Evolutionary conservation across 2,329 filamentous ascomycete genomes (phyloP).

Genomic region (Fusarium protoensiforme): DNA sequence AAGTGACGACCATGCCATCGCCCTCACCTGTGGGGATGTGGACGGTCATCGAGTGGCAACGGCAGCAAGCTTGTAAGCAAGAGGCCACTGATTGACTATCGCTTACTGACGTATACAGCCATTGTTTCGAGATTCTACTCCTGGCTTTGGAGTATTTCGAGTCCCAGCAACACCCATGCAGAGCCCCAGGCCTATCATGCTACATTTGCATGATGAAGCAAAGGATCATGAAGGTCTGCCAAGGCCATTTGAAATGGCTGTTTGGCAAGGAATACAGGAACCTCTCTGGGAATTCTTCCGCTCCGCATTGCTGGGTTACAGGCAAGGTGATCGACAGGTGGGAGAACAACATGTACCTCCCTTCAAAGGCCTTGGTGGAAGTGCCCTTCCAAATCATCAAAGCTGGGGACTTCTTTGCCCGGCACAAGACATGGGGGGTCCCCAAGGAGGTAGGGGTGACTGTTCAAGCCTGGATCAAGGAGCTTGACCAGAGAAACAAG

Average conservation of each 20-base stretch:
- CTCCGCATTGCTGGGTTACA: not conserved
- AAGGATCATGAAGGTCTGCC: not conserved
- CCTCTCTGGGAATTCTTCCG: not conserved
- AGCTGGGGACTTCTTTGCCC: not conserved
- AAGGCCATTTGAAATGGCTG: not conserved
- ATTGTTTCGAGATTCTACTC: not conserved
- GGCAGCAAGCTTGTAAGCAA: not conserved
- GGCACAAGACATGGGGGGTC: not conserved
- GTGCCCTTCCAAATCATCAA: not conserved
- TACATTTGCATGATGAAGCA: not conserved
- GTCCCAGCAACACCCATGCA: not conserved
- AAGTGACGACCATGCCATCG: not conserved
- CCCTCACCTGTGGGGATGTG: not conserved
- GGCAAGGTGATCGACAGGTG: not conserved
- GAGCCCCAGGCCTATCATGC: not conserved
- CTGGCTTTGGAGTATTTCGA: not conserved
- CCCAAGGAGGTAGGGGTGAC: not conserved
- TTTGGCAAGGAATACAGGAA: not conserved
- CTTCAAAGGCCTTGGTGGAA: not conserved
- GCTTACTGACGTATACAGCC: not conserved
- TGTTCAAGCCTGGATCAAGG: not conserved
- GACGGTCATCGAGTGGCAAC: not conserved
- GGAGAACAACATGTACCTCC: not conserved
- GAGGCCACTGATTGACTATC: not conserved
- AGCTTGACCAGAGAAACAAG: not conserved